Evolutionary conservation across 306 rosid genomes (phyloP).

Genomic region (Herpetospermum pedunculosum): DNA sequence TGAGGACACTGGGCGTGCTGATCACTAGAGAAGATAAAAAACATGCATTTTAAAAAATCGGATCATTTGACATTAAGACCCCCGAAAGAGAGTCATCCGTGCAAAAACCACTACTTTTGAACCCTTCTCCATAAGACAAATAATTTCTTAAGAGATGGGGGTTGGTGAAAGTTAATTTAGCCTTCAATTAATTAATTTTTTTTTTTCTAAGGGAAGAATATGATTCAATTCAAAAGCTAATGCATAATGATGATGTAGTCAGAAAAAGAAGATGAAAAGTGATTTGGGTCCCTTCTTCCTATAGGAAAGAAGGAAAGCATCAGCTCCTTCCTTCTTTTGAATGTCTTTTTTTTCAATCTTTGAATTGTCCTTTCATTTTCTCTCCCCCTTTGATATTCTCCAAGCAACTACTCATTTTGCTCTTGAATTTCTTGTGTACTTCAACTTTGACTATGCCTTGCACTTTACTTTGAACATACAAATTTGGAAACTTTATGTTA

Average conservation of each 20-base stretch:
- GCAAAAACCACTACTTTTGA: too few species aligned
- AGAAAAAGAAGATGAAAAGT: background rate
- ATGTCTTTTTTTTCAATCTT: background rate
- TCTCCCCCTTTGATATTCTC: background rate
- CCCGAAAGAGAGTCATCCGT: too few species aligned
- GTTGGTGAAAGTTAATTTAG: background rate
- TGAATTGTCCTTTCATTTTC: constrained; percentile 1
- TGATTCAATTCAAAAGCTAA: background rate
- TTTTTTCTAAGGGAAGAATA: background rate
- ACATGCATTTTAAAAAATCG: too few species aligned
- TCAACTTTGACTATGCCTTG: background rate
- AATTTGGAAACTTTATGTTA: background rate
- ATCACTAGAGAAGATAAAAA: too few species aligned
- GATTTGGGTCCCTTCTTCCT: background rate
- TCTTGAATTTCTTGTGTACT: background rate
- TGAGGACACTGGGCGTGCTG: too few species aligned
- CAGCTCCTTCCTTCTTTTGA: background rate
- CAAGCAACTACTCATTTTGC: background rate
- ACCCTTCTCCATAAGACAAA: too few species aligned
- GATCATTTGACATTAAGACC: too few species aligned
- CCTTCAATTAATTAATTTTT: background rate
- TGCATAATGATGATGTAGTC: background rate
- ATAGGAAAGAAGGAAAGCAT: background rate
- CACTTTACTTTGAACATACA: background rate
- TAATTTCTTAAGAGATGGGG: too few species aligned